These are phyloP conservation scores for Ogataea paraovalis DNA, from an alignment of 805 yeast species.

Conservation along the genomic window DNA sequence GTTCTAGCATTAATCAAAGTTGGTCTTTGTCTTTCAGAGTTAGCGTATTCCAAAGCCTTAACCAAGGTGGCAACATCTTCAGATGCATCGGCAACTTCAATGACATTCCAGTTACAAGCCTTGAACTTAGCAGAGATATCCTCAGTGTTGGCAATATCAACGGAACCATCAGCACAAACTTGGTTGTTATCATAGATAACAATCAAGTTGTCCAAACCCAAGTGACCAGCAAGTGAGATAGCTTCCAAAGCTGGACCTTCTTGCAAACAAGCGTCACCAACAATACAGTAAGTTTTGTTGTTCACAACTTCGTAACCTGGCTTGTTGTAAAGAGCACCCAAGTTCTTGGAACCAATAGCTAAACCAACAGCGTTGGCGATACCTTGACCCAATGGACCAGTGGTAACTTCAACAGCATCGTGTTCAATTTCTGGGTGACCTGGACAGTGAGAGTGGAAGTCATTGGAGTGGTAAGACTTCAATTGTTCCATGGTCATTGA, in stretches of 20 bases:
- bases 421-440: constrained; percentile 96
- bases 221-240: constrained; percentile 91
- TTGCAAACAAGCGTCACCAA: constrained; percentile 97
- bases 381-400: constrained; percentile 99
- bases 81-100: constrained; percentile 68
- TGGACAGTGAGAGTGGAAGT: constrained; percentile 84
- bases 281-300: constrained; percentile 70
- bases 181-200: constrained; percentile 95
- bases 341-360: constrained; percentile 88
- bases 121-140: constrained; percentile 81
- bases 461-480: constrained; percentile 71
- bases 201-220: constrained; percentile 86
- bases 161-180: constrained; percentile 94
- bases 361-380: constrained; percentile 92
- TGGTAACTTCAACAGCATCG: constrained; percentile 94
- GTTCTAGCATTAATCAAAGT: constrained; percentile 85
- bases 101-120: constrained; percentile 92
- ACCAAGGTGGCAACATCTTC: constrained; percentile 75
- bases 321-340: constrained; percentile 91
- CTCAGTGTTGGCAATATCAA: constrained; percentile 88
- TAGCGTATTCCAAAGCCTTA: constrained; percentile 46
- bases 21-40: constrained; percentile 43
- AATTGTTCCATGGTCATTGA: constrained; percentile 73
- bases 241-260: constrained; percentile 98
- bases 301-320: constrained; percentile 71